Evolutionary conservation across 345 rosid species (phyloP), one percentile per base, ranked within the genome.

Genomic region (Firmiana major): DNA sequence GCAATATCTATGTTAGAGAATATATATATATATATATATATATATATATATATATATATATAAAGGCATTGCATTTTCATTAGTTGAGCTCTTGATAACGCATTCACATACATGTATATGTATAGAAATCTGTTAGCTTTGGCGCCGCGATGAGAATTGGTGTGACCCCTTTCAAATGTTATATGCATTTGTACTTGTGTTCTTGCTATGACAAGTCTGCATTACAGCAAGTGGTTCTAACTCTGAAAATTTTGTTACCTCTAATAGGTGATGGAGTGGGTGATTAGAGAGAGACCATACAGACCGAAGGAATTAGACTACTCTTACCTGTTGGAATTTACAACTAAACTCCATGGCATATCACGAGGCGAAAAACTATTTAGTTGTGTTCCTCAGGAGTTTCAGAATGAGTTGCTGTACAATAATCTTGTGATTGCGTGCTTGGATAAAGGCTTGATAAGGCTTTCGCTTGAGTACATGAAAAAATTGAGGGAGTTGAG

Each of bases 401-500:
- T 88, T 84, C 99, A 87, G 82, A 95, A 89, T 46, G 97, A 89
- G 77, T 87, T 93, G 87, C 89, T 93, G 17, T 93, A 88, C 81
- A 96, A 96, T 79, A 93, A 92, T 85, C 92, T 93, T 24, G 94
- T 91, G 65, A 90, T 96, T 55, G 89, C 94, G 8, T 91, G 97
- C 88, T 84, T 96, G 87, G 97, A 81, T 75, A 90, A 93, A 79
- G 93, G 97, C 38, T 81, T 85, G 43, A 79, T 90, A 53, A 89
- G 85, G 87, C 92, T 92, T 73, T 86, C 99, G 2, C 88, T 93
- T 15, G 91, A 71, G 13, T 96, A 91, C 88, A 92, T 93, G 98
- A 92, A 92, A 92, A 96, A 92, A 87, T 92, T 93, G 93, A 89
- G 98, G 82, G 97, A 90, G 81, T 79, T 92, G 36, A 93, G 93